Conservation (phyloP, 2,329 filamentous ascomycete species). For the Arthrocladium fulminans region DNA sequence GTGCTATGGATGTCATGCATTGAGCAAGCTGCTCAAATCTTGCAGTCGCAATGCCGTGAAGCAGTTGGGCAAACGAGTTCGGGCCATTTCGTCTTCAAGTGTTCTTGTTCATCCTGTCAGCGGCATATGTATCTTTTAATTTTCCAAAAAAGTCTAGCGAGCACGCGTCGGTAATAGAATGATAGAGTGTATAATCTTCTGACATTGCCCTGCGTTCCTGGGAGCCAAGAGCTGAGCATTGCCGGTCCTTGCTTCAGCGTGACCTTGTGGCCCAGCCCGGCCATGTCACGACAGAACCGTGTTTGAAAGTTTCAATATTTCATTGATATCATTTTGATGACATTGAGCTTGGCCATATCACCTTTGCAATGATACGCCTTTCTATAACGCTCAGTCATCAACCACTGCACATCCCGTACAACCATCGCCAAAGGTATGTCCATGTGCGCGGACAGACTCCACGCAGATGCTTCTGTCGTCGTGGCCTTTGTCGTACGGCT, state of each 20-base stretch:
- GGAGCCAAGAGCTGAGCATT: neutral
- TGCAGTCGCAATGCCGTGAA: too few relatives aligned
- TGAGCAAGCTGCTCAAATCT: constrained; percentile 14
- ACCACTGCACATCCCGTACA: neutral
- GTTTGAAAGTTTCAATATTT: neutral
- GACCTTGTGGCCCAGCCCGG: neutral
- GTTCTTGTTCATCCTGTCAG: neutral
- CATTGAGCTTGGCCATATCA: constrained; percentile 1
- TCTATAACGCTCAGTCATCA: neutral
- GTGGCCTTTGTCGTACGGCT: too few relatives aligned
- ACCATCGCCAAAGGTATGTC: neutral
- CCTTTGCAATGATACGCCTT: neutral
- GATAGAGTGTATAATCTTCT: neutral
- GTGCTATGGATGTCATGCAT: constrained; percentile 21
- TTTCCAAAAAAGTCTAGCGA: neutral
- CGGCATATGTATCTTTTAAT: neutral
- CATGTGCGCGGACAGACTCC: neutral
- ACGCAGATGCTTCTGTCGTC: neutral
- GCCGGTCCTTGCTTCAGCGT: neutral
- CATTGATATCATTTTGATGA: constrained; percentile 2
- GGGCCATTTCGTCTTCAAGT: neutral
- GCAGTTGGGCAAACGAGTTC: too few relatives aligned
- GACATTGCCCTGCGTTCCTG: neutral
- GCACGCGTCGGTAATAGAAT: neutral
- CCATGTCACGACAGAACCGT: neutral